Conservation (phyloP, 441 rosid species). For the Aquilaria agallochum region DNA sequence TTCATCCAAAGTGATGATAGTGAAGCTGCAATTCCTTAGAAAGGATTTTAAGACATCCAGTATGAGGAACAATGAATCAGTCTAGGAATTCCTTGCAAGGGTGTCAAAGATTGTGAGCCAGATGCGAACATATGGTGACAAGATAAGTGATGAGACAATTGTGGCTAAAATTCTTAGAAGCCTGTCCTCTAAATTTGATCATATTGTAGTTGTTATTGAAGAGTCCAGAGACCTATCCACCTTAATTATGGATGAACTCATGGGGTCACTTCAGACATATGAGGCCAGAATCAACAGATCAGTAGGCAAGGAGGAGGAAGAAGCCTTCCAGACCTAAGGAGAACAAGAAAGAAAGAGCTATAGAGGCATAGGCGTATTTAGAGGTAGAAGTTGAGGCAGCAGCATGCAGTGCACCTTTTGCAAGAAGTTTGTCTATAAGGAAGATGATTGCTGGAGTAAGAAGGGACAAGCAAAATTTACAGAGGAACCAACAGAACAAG, state of each 20-base stretch:
- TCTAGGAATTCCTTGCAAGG: background rate
- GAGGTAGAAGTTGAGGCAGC: background rate
- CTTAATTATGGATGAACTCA: background rate
- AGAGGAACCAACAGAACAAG: too few relatives aligned
- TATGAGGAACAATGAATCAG: background rate
- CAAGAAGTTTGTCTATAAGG: too few relatives aligned
- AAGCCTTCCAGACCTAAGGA: background rate
- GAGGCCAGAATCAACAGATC: background rate
- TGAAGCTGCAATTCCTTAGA: background rate
- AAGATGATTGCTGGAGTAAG: too few relatives aligned
- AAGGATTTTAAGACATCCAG: background rate
- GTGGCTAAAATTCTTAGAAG: slow-evolving; percentile 1
- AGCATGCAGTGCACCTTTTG: too few relatives aligned
- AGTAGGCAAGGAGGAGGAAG: background rate
- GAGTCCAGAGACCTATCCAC: background rate
- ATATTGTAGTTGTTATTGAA: slow-evolving; percentile 6
- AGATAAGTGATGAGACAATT: background rate
- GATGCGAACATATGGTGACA: background rate
- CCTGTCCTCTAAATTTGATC: background rate
- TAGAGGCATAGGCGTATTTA: background rate
- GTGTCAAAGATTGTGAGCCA: background rate
- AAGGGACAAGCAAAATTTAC: too few relatives aligned
- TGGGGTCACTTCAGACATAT: slow-evolving; percentile 1
- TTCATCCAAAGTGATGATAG: background rate
- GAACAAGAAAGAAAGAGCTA: too few relatives aligned